phyloP scores from a whole-genome alignment of 2,329 filamentous ascomycete genomes.

The Botrytis porri region DNA sequence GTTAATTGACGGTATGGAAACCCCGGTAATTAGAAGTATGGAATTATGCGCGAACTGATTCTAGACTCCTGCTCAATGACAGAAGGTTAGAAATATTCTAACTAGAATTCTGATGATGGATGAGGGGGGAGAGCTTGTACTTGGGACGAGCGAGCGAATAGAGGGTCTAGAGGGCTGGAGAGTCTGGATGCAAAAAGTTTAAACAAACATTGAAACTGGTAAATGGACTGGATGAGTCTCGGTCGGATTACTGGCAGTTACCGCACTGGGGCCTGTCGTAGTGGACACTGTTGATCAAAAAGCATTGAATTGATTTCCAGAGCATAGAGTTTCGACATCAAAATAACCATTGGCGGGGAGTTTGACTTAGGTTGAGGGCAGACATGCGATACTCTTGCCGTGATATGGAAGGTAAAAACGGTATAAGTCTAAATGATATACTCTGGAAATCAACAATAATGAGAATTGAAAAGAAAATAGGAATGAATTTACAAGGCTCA shows the following conservation, averaged over 20 bases:
- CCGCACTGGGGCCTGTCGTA: background rate
- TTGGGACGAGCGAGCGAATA: slow-evolving; percentile 1
- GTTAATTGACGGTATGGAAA: slow-evolving; percentile 2
- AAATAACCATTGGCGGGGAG: background rate
- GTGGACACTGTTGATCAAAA: background rate
- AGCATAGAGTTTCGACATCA: background rate
- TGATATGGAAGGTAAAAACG: background rate
- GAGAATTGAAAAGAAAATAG: background rate
- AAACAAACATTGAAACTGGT: slow-evolving; percentile 6
- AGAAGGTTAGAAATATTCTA: background rate
- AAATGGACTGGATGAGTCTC: background rate
- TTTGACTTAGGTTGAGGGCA: background rate
- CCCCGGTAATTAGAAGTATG: background rate
- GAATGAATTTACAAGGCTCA: background rate
- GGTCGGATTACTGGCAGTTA: slow-evolving; percentile 1
- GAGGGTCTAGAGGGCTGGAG: background rate
- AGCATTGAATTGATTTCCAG: slow-evolving; percentile 1
- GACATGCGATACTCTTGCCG: background rate
- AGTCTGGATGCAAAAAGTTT: slow-evolving; percentile 7
- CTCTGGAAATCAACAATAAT: background rate
- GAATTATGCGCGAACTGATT: slow-evolving; percentile 11
- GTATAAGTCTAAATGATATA: background rate
- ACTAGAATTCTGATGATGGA: background rate
- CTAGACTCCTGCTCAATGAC: slow-evolving; percentile 16
- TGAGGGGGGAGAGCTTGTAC: background rate